A percentile compares a stretch with the other conserved stretches of the same genome.
These are phyloP conservation scores for Brettanomyces custersianus DNA, from an alignment of 805 yeast species.

Conservation along the genomic window DNA sequence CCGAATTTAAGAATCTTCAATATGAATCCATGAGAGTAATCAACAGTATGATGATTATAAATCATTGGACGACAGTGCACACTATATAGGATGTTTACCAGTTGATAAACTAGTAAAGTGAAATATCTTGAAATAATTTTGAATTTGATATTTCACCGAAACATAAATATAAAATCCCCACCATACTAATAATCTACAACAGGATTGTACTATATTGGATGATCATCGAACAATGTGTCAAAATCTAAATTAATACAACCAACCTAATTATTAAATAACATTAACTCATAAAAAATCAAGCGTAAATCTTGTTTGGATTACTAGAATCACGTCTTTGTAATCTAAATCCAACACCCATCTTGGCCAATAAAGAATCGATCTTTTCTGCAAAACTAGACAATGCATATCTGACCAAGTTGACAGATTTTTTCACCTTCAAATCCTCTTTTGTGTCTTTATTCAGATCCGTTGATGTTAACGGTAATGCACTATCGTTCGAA, in stretches of 20 bases:
- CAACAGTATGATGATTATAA: too few relatives aligned
- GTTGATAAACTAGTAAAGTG: too few relatives aligned
- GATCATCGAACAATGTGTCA: not conserved
- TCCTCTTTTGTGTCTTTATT: conserved; percentile 20
- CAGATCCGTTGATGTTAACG: conserved; percentile 29
- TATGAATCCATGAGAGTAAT: too few relatives aligned
- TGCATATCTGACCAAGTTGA: conserved; percentile 61
- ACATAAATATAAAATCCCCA: too few relatives aligned
- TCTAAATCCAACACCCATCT: conserved; percentile 52
- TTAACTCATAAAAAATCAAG: conserved; percentile 10
- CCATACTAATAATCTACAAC: too few relatives aligned
- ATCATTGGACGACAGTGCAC: too few relatives aligned
- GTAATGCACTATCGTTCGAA: conserved; percentile 85
- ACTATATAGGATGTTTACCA: too few relatives aligned
- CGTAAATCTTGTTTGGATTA: conserved; percentile 23
- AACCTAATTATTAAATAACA: too few relatives aligned
- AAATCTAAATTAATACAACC: too few relatives aligned
- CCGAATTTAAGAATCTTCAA: too few relatives aligned
- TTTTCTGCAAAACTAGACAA: conserved; percentile 44
- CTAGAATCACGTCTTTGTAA: conserved; percentile 9
- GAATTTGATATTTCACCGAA: too few relatives aligned
- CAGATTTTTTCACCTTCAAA: conserved; percentile 31
- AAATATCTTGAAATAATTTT: too few relatives aligned
- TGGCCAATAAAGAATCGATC: conserved; percentile 36
- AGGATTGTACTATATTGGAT: not conserved